Evolutionary conservation across 2,329 filamentous ascomycete species (phyloP), one percentile per base, ranked within the genome.

Genomic region (Thermothelomyces thermophilus): DNA sequence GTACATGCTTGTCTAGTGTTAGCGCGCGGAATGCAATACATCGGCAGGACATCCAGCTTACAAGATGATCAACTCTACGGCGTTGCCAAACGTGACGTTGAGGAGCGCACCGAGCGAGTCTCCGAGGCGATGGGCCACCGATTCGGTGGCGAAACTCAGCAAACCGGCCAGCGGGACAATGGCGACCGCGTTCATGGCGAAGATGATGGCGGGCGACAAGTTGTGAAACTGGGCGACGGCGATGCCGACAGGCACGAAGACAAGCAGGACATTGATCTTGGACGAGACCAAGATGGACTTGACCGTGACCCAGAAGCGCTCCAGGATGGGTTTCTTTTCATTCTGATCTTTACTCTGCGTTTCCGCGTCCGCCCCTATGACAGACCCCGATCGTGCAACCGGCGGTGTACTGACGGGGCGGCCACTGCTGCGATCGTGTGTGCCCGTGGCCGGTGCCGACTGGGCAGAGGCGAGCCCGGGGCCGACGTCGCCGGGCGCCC

Each of bases 171-270:
- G 72, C 22, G 86, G 86, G 52, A 90, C 77, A 61, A 90, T 86
- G 59, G 86, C 85, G 57, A 89, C 72, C 45, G 83, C 83, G 64
- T 90, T 90, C 71, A 88, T 76, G 51, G 77, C 83, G 64, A 90
- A 90, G 53, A 86, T 70, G 50, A 86, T 68, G 37, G 76, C 82
- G 17, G 82, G 77, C 47, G 74, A 73, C 48, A 80, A 62, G 53
- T 72, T 70, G 9, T 68, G 62, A 24, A 80, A 65, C 48, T 76
- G 70, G 49, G 84, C 73, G 50, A 82, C 74, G 52, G 75, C 75
- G 60, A 93, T 90, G 59, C 87, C 87, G 46, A 87, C 74, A 7
- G 87, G 87, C 26, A 91, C 87, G 62, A 90, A 90, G 48, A 90
- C 68, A 55, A 91, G 72, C 58, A 91, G 72, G 48, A 88, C 61